phyloP scores from a whole-genome alignment of 2,329 filamentous ascomycete species.

The Chalaropsis ovoidea region DNA sequence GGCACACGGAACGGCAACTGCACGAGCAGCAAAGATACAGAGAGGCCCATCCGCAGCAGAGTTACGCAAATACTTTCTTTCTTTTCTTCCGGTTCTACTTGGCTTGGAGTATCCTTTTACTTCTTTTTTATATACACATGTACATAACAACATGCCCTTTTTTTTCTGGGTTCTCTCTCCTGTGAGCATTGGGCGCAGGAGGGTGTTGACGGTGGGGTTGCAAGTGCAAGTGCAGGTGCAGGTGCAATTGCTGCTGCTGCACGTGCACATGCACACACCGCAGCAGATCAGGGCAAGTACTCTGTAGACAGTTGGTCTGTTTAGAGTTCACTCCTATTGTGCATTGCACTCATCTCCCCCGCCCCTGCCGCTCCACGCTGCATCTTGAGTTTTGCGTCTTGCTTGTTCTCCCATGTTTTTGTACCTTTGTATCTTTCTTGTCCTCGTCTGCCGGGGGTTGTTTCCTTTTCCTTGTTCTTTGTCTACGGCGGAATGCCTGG shows the following conservation, averaged over 20 bases:
- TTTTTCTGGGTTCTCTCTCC: background rate
- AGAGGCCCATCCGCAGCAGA: background rate
- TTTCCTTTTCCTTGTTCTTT: background rate
- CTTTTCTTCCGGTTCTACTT: no score
- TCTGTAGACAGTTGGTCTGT: conserved; percentile 11
- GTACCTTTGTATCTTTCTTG: background rate
- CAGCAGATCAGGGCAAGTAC: conserved; percentile 13
- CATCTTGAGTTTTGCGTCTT: background rate
- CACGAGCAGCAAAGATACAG: background rate
- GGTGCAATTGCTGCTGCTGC: background rate
- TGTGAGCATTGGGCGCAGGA: background rate
- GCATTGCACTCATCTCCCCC: conserved; percentile 7
- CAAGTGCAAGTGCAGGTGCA: background rate
- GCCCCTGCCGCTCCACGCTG: background rate
- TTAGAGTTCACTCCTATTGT: conserved; percentile 9
- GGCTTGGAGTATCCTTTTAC: background rate
- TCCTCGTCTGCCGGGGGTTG: background rate
- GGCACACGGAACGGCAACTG: background rate
- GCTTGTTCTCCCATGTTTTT: background rate
- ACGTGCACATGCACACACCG: background rate
- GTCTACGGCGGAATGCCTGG: background rate
- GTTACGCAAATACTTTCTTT: background rate
- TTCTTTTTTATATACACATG: background rate
- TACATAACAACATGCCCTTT: background rate
- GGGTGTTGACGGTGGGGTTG: conserved; percentile 2